Evolutionary conservation across 306 rosid genomes (phyloP).

Genomic region (Quercus robur): DNA sequence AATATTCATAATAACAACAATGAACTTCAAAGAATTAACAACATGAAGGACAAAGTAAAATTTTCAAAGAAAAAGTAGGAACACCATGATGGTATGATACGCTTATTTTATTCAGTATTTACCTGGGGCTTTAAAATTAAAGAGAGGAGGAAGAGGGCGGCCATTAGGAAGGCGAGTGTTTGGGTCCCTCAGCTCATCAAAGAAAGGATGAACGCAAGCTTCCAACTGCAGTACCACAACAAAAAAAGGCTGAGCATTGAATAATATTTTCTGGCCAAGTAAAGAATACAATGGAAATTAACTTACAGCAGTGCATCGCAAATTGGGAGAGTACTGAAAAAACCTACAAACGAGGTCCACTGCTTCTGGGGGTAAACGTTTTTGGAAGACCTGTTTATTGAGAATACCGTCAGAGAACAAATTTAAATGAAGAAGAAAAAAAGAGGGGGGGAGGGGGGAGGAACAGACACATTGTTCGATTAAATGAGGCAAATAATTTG

Average conservation of each 20-base stretch:
- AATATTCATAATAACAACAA: background rate
- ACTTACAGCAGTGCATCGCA: constrained; percentile 98
- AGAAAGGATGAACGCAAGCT: constrained; percentile 99
- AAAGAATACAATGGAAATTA: background rate
- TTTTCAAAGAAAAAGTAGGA: background rate
- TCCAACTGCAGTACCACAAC: constrained; percentile 63
- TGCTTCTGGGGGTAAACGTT: constrained; percentile 98
- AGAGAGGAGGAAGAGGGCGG: constrained; percentile 96
- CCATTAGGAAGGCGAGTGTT: constrained; percentile 95
- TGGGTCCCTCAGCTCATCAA: constrained; percentile 95
- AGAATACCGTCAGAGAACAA: background rate
- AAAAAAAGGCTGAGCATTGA: background rate
- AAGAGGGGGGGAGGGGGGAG: background rate
- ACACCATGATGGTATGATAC: background rate
- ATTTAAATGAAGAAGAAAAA: background rate
- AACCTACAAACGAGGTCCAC: constrained; percentile 98
- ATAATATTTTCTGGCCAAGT: background rate
- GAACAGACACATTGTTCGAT: background rate
- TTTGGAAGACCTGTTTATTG: constrained; percentile 79
- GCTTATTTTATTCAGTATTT: constrained; percentile 11
- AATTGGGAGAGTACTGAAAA: constrained; percentile 96
- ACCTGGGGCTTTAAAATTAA: constrained; percentile 92
- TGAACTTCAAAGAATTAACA: background rate
- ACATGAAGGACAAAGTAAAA: background rate
- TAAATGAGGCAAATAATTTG: background rate